These are phyloP conservation scores for Acer saccharum DNA, from an alignment of 345 rosid species.

Conservation along the genomic window DNA sequence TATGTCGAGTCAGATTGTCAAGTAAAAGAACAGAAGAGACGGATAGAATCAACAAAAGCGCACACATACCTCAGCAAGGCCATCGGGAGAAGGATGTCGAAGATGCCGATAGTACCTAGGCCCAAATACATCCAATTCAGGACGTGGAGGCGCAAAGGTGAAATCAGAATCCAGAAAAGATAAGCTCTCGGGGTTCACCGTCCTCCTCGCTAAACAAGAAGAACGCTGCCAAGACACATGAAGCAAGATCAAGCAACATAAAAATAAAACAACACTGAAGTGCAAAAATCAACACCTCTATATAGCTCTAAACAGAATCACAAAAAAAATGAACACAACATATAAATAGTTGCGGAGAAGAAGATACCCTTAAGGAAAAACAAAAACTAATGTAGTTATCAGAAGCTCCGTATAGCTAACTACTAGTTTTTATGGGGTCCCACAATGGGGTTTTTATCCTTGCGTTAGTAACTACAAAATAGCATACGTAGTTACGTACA, in stretches of 20 bases:
- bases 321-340: background rate
- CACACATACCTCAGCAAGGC: conserved; percentile 70
- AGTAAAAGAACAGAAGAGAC: background rate
- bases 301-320: background rate
- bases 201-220: conserved; percentile 41
- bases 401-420: conserved; percentile 26
- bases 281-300: conserved; percentile 1
- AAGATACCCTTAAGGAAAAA: background rate
- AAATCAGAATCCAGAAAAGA: conserved; percentile 51
- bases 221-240: conserved; percentile 50
- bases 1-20: background rate
- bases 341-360: background rate
- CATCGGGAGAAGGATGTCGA: conserved; percentile 81
- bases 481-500: conserved; percentile 24
- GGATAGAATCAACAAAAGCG: background rate
- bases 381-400: conserved; percentile 20
- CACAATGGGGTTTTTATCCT: conserved; percentile 12
- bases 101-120: conserved; percentile 67
- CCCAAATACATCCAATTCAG: conserved; percentile 48
- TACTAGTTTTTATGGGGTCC: conserved; percentile 16
- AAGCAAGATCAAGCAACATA: conserved; percentile 19
- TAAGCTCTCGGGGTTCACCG: conserved; percentile 48
- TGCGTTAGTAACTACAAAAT: conserved; percentile 7
- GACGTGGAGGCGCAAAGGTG: conserved; percentile 33
- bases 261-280: background rate